Percentiles rank a stretch among this genome's conserved stretches.
Evolutionary conservation across 192 early-diverging fungal genomes (phyloP).

Genomic region (Podila minutissima): DNA sequence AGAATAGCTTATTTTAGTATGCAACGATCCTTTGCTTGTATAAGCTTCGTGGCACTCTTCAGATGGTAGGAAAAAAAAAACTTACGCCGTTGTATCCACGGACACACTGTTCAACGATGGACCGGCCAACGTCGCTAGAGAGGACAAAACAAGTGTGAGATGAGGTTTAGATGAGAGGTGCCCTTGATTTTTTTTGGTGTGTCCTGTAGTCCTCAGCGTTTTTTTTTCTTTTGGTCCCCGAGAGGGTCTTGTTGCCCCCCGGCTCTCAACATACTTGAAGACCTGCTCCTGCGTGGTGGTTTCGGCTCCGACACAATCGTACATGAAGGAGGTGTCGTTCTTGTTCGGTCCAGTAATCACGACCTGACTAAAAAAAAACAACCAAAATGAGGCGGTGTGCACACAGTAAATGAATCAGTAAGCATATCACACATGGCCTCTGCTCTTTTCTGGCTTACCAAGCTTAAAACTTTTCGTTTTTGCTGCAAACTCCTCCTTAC

Average conservation of each 20-base stretch:
- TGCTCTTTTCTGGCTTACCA: background rate
- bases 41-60: background rate
- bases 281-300: conserved; percentile 60
- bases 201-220: too few species aligned
- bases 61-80: too few species aligned
- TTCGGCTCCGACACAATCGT: conserved; percentile 71
- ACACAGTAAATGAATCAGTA: background rate
- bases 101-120: conserved; percentile 72
- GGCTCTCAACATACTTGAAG: conserved; percentile 33
- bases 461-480: background rate
- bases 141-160: conserved; percentile 19
- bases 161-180: background rate
- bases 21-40: too few species aligned
- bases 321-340: conserved; percentile 70
- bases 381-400: background rate
- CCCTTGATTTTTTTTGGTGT: too few species aligned
- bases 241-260: too few species aligned
- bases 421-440: background rate
- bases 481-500: background rate
- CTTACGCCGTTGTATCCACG: conserved; percentile 74
- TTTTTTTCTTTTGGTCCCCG: too few species aligned
- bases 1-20: background rate
- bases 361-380: conserved; percentile 20
- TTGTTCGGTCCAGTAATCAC: conserved; percentile 60
- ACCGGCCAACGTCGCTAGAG: conserved; percentile 54